phyloP scores from a whole-genome alignment of 139 green algal genomes.

The Mesotaenium endlicherianum region DNA sequence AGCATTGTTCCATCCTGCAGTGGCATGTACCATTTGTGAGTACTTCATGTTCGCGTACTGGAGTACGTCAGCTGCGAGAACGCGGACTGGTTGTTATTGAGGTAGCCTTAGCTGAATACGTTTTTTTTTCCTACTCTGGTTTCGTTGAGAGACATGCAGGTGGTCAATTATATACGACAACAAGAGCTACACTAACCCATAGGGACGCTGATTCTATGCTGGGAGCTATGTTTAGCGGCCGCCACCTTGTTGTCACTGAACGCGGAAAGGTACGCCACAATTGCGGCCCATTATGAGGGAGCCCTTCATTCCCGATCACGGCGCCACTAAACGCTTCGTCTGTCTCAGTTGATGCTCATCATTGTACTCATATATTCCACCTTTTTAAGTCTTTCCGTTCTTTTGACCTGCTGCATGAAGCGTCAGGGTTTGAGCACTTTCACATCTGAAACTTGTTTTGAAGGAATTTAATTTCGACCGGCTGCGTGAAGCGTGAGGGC shows the following conservation, averaged over 20 bases:
- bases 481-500: neutral
- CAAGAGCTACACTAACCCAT: constrained; percentile 25
- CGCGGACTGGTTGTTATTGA: no score
- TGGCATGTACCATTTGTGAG: no score
- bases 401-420: neutral
- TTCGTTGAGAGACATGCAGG: no score
- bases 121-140: no score
- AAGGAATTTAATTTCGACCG: no score
- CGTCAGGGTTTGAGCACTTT: neutral
- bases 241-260: constrained; percentile 12
- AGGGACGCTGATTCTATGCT: constrained; percentile 39
- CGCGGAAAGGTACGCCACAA: neutral
- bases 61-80: no score
- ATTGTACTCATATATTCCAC: neutral
- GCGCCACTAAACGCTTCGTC: neutral
- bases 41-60: no score
- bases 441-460: no score
- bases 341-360: neutral
- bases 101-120: no score
- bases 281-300: neutral
- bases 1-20: no score
- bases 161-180: constrained; percentile 13
- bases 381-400: neutral
- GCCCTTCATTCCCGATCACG: neutral
- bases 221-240: constrained; percentile 37